Evolutionary conservation across 208 protist species (phyloP).

Genomic region (Crithidia brevicula): DNA sequence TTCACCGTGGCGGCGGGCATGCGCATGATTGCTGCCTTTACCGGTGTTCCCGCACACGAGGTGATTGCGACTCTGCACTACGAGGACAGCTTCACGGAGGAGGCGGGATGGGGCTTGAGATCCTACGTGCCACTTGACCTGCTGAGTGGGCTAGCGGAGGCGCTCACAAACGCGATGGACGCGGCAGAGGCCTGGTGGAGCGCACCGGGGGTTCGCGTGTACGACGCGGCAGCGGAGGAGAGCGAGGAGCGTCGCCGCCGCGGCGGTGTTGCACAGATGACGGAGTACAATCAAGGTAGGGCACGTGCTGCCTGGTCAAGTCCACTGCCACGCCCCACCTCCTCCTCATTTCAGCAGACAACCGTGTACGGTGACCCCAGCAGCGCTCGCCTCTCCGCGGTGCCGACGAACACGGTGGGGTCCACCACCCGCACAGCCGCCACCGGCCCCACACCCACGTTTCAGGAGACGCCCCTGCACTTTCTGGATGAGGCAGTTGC

Average conservation of each 20-base stretch:
- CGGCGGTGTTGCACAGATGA: too few relatives aligned
- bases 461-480: background rate
- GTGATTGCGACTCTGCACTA: background rate
- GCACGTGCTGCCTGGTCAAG: too few relatives aligned
- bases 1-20: conserved; percentile 6
- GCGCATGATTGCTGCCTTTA: conserved; percentile 11
- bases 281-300: too few relatives aligned
- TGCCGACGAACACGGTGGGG: background rate
- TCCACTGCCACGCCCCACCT: background rate
- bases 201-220: conserved; percentile 7
- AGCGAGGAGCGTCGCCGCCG: background rate
- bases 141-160: conserved; percentile 3
- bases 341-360: background rate
- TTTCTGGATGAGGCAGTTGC: conserved; percentile 12
- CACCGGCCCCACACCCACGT: too few relatives aligned
- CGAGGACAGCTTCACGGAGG: background rate
- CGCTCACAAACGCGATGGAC: background rate
- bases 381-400: background rate
- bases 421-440: background rate
- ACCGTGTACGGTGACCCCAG: background rate
- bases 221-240: background rate
- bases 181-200: conserved; percentile 17
- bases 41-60: background rate
- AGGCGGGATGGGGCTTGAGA: background rate
- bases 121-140: background rate